Conservation (phyloP, 768 basidiomycete genomes). For the Polyporus arcularius region DNA sequence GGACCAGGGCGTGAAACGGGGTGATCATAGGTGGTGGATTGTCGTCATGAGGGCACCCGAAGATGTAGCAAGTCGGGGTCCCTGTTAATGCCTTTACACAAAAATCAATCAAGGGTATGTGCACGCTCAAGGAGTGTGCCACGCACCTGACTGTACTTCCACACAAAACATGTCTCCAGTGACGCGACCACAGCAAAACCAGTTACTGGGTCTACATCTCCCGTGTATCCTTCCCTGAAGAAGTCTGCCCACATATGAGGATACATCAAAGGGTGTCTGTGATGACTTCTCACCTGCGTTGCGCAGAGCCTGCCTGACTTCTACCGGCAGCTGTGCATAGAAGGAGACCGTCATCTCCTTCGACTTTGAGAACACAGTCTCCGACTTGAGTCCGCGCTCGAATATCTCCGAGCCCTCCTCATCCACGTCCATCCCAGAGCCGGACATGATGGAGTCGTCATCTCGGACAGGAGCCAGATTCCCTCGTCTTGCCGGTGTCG, state of each 20-base stretch:
- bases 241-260: constrained; percentile 50
- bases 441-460: constrained; percentile 38
- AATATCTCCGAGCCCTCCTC: constrained; percentile 50
- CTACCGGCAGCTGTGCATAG: constrained; percentile 70
- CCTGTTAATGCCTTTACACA: constrained; percentile 56
- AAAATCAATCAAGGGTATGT: not conserved
- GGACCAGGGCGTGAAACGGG: constrained; percentile 56
- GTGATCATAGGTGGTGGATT: constrained; percentile 54
- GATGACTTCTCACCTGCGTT: constrained; percentile 56
- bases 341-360: constrained; percentile 67
- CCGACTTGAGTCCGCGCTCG: constrained; percentile 38
- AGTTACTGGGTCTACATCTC: constrained; percentile 68
- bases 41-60: constrained; percentile 59
- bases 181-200: constrained; percentile 78
- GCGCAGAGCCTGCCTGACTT: constrained; percentile 71
- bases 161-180: constrained; percentile 75
- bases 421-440: constrained; percentile 56
- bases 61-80: constrained; percentile 81
- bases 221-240: constrained; percentile 64
- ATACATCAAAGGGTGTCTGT: not conserved
- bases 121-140: not conserved
- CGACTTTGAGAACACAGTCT: constrained; percentile 66
- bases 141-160: constrained; percentile 72
- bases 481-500: constrained; percentile 36
- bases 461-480: constrained; percentile 29